phyloP scores from a whole-genome alignment of 2,329 filamentous ascomycete genomes.

The Elsinoe arachidis region DNA sequence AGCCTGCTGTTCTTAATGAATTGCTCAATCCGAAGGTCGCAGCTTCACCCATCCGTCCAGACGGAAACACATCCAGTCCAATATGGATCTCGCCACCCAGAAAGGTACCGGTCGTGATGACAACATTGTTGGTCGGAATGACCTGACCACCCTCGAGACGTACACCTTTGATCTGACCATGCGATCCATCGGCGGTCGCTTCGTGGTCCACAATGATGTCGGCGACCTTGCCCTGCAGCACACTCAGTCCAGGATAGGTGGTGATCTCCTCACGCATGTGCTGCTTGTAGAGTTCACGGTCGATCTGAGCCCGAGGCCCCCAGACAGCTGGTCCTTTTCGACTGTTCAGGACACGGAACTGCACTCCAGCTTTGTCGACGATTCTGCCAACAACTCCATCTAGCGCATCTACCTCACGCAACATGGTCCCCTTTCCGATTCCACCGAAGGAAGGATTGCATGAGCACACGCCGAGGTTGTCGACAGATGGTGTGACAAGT shows the following conservation, averaged over 20 bases:
- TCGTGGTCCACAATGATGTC: conserved; percentile 71
- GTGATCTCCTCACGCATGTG: conserved; percentile 84
- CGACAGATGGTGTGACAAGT: conserved; percentile 76
- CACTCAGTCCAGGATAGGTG: conserved; percentile 66
- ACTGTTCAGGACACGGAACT: conserved; percentile 81
- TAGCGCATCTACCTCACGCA: conserved; percentile 89
- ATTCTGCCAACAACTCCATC: conserved; percentile 83
- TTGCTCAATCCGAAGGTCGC: conserved; percentile 89
- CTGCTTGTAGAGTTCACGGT: conserved; percentile 76
- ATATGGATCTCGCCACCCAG: conserved; percentile 95
- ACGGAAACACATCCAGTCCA: conserved; percentile 68
- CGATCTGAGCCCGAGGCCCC: conserved; percentile 94
- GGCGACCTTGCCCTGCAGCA: conserved; percentile 79
- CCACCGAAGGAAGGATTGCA: conserved; percentile 96
- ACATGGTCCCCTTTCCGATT: conserved; percentile 96
- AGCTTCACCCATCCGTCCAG: conserved; percentile 86
- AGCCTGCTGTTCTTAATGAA: conserved; percentile 78
- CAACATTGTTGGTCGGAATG: conserved; percentile 67
- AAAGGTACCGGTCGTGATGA: conserved; percentile 96
- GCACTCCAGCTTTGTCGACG: conserved; percentile 89
- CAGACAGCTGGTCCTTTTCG: conserved; percentile 92
- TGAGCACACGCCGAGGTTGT: conserved; percentile 89
- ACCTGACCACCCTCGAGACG: conserved; percentile 79
- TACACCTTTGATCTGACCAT: conserved; percentile 73
- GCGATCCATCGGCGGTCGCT: conserved; percentile 39